Percentiles rank a stretch among this genome's conserved stretches.
These are phyloP conservation scores for Dispira parvispora DNA, from an alignment of 192 early-diverging fungal genomes.

Conservation along the genomic window DNA sequence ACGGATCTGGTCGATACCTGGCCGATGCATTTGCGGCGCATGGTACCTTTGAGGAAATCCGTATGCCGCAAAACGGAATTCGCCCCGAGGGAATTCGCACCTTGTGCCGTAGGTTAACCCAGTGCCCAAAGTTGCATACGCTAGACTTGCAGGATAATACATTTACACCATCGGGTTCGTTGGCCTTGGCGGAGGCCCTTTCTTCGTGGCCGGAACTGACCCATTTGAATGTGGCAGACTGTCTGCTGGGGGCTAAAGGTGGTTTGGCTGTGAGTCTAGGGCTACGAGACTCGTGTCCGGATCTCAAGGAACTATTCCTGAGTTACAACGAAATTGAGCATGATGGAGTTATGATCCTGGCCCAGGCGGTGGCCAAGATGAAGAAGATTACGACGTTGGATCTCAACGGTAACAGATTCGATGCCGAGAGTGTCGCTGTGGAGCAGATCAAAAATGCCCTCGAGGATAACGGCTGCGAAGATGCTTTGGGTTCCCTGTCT, in stretches of 20 bases:
- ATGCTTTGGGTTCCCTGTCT: conserved; percentile 81
- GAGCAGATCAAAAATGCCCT: conserved; percentile 54
- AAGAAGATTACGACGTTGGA: conserved; percentile 45
- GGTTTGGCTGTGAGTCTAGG: conserved; percentile 44
- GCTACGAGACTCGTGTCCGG: conserved; percentile 35
- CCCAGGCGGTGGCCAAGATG: conserved; percentile 50
- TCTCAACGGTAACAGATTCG: conserved; percentile 85
- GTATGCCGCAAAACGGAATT: conserved; percentile 96
- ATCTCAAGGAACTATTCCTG: conserved; percentile 46
- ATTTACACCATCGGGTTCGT: conserved; percentile 65
- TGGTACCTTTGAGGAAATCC: conserved; percentile 56
- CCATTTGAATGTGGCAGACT: conserved; percentile 77
- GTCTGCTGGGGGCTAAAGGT: conserved; percentile 63
- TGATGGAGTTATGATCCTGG: conserved; percentile 45
- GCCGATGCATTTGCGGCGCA: conserved; percentile 70
- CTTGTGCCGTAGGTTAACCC: conserved; percentile 45
- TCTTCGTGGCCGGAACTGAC: conserved; percentile 62
- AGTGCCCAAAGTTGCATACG: conserved; percentile 46
- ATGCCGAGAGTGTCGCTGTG: conserved; percentile 63
- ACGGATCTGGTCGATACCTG: conserved; percentile 54
- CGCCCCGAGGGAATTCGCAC: conserved; percentile 82
- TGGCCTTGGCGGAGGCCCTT: conserved; percentile 60
- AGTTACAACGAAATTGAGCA: conserved; percentile 83
- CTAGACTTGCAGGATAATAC: conserved; percentile 97
- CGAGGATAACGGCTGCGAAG: conserved; percentile 43